Base-by-base conservation (phyloP, 345 rosid species). In the Stellera chamaejasme region DNA sequence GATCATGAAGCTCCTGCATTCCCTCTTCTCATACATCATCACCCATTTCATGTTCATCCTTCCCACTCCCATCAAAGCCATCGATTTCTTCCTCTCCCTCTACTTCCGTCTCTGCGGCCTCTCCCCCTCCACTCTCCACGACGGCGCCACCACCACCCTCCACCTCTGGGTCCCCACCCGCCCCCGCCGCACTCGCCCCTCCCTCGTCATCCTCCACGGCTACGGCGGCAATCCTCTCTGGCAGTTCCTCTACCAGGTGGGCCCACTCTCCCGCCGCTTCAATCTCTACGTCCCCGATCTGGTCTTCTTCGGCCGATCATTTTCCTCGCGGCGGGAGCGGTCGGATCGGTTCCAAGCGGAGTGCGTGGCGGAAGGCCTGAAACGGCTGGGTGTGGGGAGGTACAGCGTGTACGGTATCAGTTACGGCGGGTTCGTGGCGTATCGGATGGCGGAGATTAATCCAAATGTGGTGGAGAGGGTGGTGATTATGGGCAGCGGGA, bases 371-470 rank as follows among this genome's bases (percentile, higher is more conserved):
- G 70, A 79, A 45, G 90, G 83, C 55, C 48, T 86, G 79, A 76
- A 47, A 59, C 72, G 66, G 42, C 39, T 90, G 28, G 95, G 92
- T 0, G 76, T 83, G 39, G 78, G 61, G 25, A 55, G 64, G 53
- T 77, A 64, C 52, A 66, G 77, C 0, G 72, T 79, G 23, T 84
- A 77, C 50, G 73, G 87, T 12, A 73, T 90, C 13, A 89, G 97
- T 25, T 86, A 89, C 50, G 97, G 97, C 0, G 97, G 95, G 26
- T 83, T 66, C 58, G 95, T 86, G 61, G 95, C 82, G 43, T 83
- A 79, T 67, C 72, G 67, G 67, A 79, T 86, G 80, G 95, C 95
- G 11, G 78, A 84, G 72, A 67, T 84, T 0, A 64, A 61, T 60
- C 69, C 76, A 10, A 66, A 56, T 52, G 77, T 50, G 63, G 72